Evolutionary conservation across 2,329 filamentous ascomycete species (phyloP), one percentile per base, ranked within the genome.

Genomic region (Neonectria neomacrospora): DNA sequence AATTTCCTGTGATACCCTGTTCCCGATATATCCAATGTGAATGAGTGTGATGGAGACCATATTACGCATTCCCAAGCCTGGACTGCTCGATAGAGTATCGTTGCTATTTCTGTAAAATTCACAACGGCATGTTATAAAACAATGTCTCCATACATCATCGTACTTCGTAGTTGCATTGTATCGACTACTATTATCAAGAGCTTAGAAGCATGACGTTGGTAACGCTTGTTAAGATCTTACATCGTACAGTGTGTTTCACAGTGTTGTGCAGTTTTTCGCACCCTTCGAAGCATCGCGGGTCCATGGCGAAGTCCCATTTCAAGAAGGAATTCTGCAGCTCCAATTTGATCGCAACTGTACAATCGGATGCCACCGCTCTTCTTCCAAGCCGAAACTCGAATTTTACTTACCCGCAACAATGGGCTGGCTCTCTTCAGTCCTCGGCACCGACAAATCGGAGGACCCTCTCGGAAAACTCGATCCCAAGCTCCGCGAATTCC

Each of bases 401-500:
- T 22, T 10, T 23, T 26, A 12, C 26, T 4, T 28, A 56, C 18
- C 50, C 22, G 10, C 51, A 37, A 66, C 68, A 63, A 89, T 89
- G 86, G 86, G 86, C 69, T 88, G 85, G 85, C 79, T 87, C 71
- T 81, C 84, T 67, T 83, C 82, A 62, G 80, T 87, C 63, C 84
- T 86, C 66, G 76, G 84, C 71, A 79, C 83, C 68, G 77, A 79
- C 57, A 80, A 76, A 65, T 80, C 79, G 66, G 76, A 76, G 71
- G 84, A 89, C 66, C 89, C 91, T 23, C 84, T 93, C 68, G 84
- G 86, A 71, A 90, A 91, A 71, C 89, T 97, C 72, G 93, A 97
- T 75, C 91, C 93, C 41, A 89, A 90, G 67, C 86, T 97, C 60
- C 91, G 91, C 74, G 91, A 95, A 68, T 97, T 94, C 78, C 89